Evolutionary conservation across 768 basidiomycete species (phyloP).

Genomic region (Dendrothele bispora): DNA sequence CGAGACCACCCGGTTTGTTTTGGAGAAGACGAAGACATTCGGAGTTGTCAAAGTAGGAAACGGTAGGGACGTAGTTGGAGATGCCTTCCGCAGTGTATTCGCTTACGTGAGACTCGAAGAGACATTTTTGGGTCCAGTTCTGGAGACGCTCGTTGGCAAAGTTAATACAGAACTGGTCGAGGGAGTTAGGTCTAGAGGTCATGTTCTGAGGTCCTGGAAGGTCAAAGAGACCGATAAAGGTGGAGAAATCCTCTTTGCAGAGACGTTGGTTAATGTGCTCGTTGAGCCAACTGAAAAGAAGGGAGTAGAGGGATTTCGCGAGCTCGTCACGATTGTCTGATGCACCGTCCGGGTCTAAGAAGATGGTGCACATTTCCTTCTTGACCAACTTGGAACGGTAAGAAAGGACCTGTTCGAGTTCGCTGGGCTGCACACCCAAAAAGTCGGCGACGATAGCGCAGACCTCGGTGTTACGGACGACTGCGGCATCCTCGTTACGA

Average conservation of each 20-base stretch:
- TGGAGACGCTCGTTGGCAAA: slow-evolving; percentile 94
- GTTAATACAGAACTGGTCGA: slow-evolving; percentile 96
- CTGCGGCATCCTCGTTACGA: slow-evolving; percentile 89
- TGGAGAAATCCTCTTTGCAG: slow-evolving; percentile 89
- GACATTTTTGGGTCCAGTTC: slow-evolving; percentile 71
- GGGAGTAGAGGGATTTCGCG: slow-evolving; percentile 88
- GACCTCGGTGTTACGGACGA: slow-evolving; percentile 82
- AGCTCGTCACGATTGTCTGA: slow-evolving; percentile 93
- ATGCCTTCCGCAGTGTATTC: slow-evolving; percentile 88
- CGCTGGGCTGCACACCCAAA: slow-evolving; percentile 73
- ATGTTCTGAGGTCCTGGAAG: slow-evolving; percentile 93
- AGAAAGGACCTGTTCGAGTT: slow-evolving; percentile 78
- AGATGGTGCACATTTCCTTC: slow-evolving; percentile 96
- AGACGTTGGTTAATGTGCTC: slow-evolving; percentile 95
- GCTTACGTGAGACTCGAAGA: slow-evolving; percentile 79
- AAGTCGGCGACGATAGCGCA: slow-evolving; percentile 89
- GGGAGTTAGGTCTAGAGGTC: slow-evolving; percentile 82
- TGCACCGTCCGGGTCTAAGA: slow-evolving; percentile 92
- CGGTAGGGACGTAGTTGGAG: slow-evolving; percentile 60
- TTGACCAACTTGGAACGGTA: slow-evolving; percentile 92
- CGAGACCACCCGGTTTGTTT: slow-evolving; percentile 84
- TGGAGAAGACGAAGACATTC: slow-evolving; percentile 88
- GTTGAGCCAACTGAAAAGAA: slow-evolving; percentile 95
- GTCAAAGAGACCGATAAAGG: slow-evolving; percentile 92
- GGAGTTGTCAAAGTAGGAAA: slow-evolving; percentile 87